A percentile compares a stretch with the other conserved stretches of the same genome.
Conservation (phyloP, 192 early-diverging fungal species). For the Coemansia sp. region DNA sequence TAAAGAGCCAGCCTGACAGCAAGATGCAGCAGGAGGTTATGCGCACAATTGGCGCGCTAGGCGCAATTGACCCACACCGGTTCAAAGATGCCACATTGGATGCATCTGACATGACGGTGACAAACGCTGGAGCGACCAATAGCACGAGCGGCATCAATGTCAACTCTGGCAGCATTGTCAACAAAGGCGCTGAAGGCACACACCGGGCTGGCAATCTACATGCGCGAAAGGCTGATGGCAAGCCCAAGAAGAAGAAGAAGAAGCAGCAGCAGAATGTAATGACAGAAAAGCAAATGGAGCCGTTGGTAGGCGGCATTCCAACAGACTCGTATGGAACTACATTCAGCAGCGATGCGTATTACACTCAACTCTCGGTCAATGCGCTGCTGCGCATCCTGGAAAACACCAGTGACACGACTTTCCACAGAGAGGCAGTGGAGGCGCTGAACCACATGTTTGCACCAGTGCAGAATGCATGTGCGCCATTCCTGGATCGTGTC, state of each 20-base stretch:
- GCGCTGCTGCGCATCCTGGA: conserved; percentile 86
- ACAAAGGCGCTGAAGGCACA: not conserved
- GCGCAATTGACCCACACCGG: conserved; percentile 88
- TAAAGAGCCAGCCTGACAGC: conserved; percentile 77
- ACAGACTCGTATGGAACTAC: conserved; percentile 21
- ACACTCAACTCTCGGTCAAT: conserved; percentile 85
- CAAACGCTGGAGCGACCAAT: not conserved
- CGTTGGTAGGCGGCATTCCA: conserved; percentile 33
- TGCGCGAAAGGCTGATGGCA: not conserved
- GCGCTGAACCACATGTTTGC: conserved; percentile 94
- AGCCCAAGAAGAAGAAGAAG: not conserved
- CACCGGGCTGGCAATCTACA: not conserved
- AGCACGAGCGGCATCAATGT: not conserved
- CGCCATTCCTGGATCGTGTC: conserved; percentile 50
- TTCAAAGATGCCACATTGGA: conserved; percentile 11
- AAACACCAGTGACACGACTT: conserved; percentile 74
- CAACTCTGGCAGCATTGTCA: not conserved
- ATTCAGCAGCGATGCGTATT: conserved; percentile 73
- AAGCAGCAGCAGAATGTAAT: conserved; percentile 23
- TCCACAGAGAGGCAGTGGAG: conserved; percentile 85
- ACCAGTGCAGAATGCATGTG: conserved; percentile 55
- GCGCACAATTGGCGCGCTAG: conserved; percentile 90
- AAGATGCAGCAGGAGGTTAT: conserved; percentile 81
- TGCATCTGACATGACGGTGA: not conserved
- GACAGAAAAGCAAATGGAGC: conserved; percentile 28